Evolutionary conservation across 352 stramenopile species (phyloP).

Genomic region (Pythium scleroteichum): DNA sequence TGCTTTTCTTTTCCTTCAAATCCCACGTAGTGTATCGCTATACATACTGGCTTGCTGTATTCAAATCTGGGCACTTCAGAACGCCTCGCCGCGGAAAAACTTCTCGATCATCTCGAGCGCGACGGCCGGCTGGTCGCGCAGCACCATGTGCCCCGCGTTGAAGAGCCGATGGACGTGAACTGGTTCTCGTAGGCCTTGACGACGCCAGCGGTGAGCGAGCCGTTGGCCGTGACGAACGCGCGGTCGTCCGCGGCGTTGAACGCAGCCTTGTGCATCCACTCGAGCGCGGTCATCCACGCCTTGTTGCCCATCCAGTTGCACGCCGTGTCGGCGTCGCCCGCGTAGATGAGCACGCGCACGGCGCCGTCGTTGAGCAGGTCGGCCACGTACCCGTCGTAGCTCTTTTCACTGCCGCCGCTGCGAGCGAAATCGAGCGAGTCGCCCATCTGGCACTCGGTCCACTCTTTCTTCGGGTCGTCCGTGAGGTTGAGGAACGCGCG

Average conservation of each 20-base stretch:
- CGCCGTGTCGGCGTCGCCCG: constrained; percentile 93
- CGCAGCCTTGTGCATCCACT: constrained; percentile 79
- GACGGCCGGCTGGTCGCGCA: constrained; percentile 45
- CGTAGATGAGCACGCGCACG: constrained; percentile 88
- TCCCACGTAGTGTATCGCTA: too few relatives aligned
- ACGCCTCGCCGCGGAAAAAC: constrained; percentile 44
- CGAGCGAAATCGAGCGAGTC: constrained; percentile 83
- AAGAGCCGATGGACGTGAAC: constrained; percentile 50
- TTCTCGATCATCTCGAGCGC: constrained; percentile 52
- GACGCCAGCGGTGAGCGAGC: constrained; percentile 23
- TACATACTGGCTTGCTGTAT: too few relatives aligned
- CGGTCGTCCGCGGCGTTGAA: constrained; percentile 56
- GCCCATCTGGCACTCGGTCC: constrained; percentile 26
- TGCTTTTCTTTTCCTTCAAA: too few relatives aligned
- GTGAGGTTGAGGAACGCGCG: constrained; percentile 6
- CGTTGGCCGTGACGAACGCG: constrained; percentile 12
- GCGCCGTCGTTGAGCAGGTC: constrained; percentile 62
- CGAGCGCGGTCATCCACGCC: constrained; percentile 85
- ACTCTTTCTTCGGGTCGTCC: constrained; percentile 9
- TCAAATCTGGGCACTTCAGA: too few relatives aligned
- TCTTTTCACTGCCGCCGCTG: constrained; percentile 83
- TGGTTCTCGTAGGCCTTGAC: background rate
- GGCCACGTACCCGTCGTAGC: constrained; percentile 70
- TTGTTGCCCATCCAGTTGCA: constrained; percentile 94
- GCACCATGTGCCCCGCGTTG: constrained; percentile 62